These are phyloP conservation scores for Tuber brumale DNA, from an alignment of 495 filamentous ascomycete genomes.

Conservation along the genomic window DNA sequence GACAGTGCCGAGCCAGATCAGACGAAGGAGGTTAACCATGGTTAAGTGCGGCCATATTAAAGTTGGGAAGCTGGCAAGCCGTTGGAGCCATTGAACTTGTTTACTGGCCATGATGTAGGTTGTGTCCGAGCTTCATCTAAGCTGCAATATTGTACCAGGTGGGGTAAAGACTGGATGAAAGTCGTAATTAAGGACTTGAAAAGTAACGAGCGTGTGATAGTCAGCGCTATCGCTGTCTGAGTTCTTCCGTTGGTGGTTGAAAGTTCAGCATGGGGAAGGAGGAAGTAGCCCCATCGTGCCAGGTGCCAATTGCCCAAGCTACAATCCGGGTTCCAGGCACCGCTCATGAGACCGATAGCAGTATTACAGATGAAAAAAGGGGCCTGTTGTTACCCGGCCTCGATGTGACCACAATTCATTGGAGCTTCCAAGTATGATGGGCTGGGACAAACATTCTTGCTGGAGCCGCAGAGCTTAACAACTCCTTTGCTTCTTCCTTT, in stretches of 20 bases:
- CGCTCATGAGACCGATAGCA: background rate
- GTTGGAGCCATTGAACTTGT: background rate
- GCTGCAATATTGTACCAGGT: background rate
- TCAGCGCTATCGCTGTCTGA: background rate
- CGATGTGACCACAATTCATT: background rate
- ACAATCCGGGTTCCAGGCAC: background rate
- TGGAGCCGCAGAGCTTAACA: background rate
- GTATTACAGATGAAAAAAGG: background rate
- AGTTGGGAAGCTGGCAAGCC: background rate
- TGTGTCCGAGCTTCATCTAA: background rate
- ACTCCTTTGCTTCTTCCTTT: background rate
- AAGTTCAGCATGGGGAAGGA: background rate
- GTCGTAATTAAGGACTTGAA: background rate
- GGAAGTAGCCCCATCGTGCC: background rate
- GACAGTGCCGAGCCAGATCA: constrained; percentile 16
- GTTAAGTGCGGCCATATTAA: background rate
- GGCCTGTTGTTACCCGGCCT: background rate
- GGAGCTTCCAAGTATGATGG: background rate
- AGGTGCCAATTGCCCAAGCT: background rate
- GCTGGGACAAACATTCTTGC: background rate
- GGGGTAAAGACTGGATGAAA: background rate
- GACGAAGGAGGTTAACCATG: constrained; percentile 10
- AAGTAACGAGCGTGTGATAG: background rate
- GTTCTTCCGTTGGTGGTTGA: background rate
- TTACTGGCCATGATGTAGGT: background rate